A percentile compares a stretch with the other conserved stretches of the same genome.
phyloP scores from a whole-genome alignment of 495 filamentous ascomycete species.

The Aspergillus panamensis region DNA sequence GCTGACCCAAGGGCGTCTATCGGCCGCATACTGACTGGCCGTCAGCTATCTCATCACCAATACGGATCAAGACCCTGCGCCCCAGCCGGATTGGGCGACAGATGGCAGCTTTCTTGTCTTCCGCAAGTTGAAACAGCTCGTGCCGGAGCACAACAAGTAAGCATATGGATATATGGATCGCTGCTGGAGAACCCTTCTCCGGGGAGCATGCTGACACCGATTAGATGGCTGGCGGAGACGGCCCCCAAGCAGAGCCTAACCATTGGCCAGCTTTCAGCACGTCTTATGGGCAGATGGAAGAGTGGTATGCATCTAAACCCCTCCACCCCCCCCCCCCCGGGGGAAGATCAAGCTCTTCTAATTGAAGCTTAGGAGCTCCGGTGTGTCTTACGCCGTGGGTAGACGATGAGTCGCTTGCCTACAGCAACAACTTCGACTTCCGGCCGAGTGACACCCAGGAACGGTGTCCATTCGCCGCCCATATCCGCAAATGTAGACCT shows the following conservation, averaged over 20 bases:
- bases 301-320: constrained; percentile 22
- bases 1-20: background rate
- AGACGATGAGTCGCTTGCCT: constrained; percentile 9
- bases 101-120: constrained; percentile 40
- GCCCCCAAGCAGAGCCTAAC: constrained; percentile 1
- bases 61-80: background rate
- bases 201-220: background rate
- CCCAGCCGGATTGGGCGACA: constrained; percentile 27
- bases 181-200: background rate
- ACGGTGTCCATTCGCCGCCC: constrained; percentile 35
- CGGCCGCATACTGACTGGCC: background rate
- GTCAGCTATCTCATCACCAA: background rate
- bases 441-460: constrained; percentile 12
- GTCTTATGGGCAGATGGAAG: constrained; percentile 38
- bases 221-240: background rate
- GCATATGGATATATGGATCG: background rate
- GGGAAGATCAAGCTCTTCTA: background rate
- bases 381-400: background rate
- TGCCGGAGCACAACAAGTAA: constrained; percentile 31
- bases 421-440: constrained; percentile 31
- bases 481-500: constrained; percentile 36
- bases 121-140: constrained; percentile 33
- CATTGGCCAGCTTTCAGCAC: constrained; percentile 29
- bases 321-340: background rate
- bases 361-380: constrained; percentile 8